Base-by-base conservation (phyloP, 495 filamentous ascomycete genomes). In the Clavariopsis aquatica region DNA sequence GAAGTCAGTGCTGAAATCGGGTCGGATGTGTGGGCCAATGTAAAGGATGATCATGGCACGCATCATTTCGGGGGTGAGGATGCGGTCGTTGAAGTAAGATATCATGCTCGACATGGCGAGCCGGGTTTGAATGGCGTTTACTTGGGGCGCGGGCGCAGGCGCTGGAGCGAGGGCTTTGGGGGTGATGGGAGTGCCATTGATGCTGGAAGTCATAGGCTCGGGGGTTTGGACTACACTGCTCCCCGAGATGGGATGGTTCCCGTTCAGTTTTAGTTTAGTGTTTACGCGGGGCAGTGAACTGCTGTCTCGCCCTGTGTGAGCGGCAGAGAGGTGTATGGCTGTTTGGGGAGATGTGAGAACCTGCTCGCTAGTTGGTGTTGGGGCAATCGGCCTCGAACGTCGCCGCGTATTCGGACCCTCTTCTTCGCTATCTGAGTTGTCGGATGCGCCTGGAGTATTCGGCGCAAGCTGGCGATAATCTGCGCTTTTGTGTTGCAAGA, bases 41-140 rank as follows among this genome's bases (percentile, higher is more conserved):
- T 98, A 98, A 22, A 98, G 82, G 74, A 98, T 96, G 61, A 98
- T 94, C 94, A 98, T 98, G 28, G 92, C 92, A 54, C 94, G 88
- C 89, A 98, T 96, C 91, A 98, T 96, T 74, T 98, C 95, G 0
- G 94, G 95, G 0, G 90, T 92, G 24, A 98, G 82, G 36, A 98
- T 89, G 23, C 95, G 90, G 76, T 98, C 94, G 74, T 93, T 91
- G 73, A 96, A 94, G 78, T 98, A 98, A 12, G 93, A 96, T 57
- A 98, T 93, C 85, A 96, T 93, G n/a, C 86, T 90, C 0, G 91
- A 91, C 77, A 92, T 93, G 43, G 94, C 92, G 8, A 98, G 83
- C 43, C 92, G 85, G 19, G 94, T 98, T 64, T 83, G 87, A 57
- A 96, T 85, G 1, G 88, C 77, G 57, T 81, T 83, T n/a, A 82